Base-by-base conservation (phyloP, 139 green algal species). In the Chlamydomonas asymmetrica region DNA sequence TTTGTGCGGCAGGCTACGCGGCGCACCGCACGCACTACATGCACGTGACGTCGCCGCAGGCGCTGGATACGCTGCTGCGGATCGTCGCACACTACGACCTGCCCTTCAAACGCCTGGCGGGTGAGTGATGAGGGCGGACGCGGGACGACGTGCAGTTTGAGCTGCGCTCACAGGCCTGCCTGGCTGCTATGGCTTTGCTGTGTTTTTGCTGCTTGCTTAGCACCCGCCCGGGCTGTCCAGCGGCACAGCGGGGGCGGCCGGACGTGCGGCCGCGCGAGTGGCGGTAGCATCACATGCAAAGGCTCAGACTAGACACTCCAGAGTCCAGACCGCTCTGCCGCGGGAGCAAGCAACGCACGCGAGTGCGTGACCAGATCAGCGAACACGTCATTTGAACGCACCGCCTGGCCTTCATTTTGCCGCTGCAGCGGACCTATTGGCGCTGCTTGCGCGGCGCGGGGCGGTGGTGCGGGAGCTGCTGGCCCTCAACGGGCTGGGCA, bases 61-160 rank as follows among this genome's bases (percentile, higher is more conserved):
- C 45, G n/a, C 64, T 89, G 50, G 79, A 89, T 54, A 60, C 80
- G 38, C 70, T 89, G 67, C 76, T 86, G 50, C 68, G 71, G 29
- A 86, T 89, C 60, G 59, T 89, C 27, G 59, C 80, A 20, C 40
- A 81, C 35, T 89, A 89, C 70, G 78, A 82, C 69, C 60, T 81
- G 73, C 78, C 80, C 10, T 86, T 84, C 76, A 84, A 86, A 50
- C 56, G 84, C 2, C 76, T 86, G 37, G 84, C 84, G 75, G 81
- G 81, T 87, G 34, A 9, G n/a, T n/a, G 40, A 13, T 1, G 31
- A 23, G 31, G 57, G 31, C 25, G 29, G 57, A 32, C 9, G 31
- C 9, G 18, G 48, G 6, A 10, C 5, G 57, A 64, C n/a, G n/a
- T n/a, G n/a, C n/a, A n/a, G n/a, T n/a, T n/a, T n/a, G n/a, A n/a